phyloP scores from a whole-genome alignment of 345 rosid genomes.

The Alliaria petiolata region DNA sequence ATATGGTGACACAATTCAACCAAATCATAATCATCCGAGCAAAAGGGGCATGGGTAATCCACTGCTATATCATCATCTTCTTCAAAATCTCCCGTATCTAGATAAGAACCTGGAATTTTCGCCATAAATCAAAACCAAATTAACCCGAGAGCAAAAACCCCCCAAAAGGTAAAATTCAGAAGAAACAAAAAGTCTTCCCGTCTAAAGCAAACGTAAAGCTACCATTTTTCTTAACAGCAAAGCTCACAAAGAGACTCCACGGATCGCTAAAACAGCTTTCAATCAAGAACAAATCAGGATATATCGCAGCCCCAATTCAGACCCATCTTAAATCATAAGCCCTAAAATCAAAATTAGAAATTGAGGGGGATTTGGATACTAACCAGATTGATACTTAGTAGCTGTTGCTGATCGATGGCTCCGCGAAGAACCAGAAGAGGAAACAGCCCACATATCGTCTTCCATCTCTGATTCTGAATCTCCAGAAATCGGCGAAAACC shows the following conservation, averaged over 20 bases:
- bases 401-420: conserved; percentile 24
- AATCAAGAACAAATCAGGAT: not conserved
- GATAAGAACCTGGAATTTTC: conserved; percentile 10
- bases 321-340: not conserved
- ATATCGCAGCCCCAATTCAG: not conserved
- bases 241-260: not conserved
- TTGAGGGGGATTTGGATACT: not conserved
- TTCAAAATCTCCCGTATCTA: conserved; percentile 21
- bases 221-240: not conserved
- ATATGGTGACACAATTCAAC: conserved; percentile 30
- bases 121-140: not conserved
- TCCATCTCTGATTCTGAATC: conserved; percentile 28
- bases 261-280: not conserved
- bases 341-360: not conserved
- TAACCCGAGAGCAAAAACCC: not conserved
- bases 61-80: conserved; percentile 22
- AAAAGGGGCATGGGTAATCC: conserved; percentile 32
- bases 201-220: conserved; percentile 18
- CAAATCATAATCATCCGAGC: conserved; percentile 28
- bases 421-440: conserved; percentile 28
- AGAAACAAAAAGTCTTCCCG: not conserved
- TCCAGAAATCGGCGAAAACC: not conserved
- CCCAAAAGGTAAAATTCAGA: not conserved
- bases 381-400: conserved; percentile 30
- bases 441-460: conserved; percentile 29